A percentile compares a stretch with the other conserved stretches of the same genome.
phyloP scores from a whole-genome alignment of 2,329 filamentous ascomycete species.

The Hymenotorrendiella dingleyae region DNA sequence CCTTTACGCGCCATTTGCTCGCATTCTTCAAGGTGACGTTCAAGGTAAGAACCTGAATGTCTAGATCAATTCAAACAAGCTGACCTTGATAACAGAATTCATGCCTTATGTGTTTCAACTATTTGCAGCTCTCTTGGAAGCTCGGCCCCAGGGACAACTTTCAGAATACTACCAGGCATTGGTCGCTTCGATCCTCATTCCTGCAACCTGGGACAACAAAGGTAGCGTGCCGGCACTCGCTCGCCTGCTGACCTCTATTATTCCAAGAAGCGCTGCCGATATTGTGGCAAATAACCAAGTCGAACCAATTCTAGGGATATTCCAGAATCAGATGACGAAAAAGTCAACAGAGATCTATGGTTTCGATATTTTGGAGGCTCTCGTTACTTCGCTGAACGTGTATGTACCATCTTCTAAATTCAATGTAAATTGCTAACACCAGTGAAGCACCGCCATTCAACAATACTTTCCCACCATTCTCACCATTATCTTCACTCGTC shows the following conservation, averaged over 20 bases:
- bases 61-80: too few relatives aligned
- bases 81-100: conserved; percentile 59
- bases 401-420: conserved; percentile 41
- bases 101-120: conserved; percentile 95
- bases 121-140: conserved; percentile 83
- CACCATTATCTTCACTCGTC: conserved; percentile 69
- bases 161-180: conserved; percentile 77
- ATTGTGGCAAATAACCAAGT: conserved; percentile 77
- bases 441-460: conserved; percentile 54
- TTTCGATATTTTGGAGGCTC: conserved; percentile 83
- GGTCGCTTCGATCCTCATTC: conserved; percentile 70
- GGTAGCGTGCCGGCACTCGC: conserved; percentile 91
- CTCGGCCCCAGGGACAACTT: conserved; percentile 71
- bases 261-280: conserved; percentile 66
- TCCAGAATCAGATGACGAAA: conserved; percentile 77
- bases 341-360: conserved; percentile 67
- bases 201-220: conserved; percentile 82
- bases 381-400: conserved; percentile 66
- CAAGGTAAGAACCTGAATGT: conserved; percentile 54
- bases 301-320: conserved; percentile 86
- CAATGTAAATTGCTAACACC: conserved; percentile 22
- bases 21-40: conserved; percentile 74
- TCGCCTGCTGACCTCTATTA: conserved; percentile 75
- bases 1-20: conserved; percentile 77
- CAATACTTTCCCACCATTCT: conserved; percentile 54